Conservation (phyloP, 108 stramenopile species). For the Thalassiosira profunda region DNA sequence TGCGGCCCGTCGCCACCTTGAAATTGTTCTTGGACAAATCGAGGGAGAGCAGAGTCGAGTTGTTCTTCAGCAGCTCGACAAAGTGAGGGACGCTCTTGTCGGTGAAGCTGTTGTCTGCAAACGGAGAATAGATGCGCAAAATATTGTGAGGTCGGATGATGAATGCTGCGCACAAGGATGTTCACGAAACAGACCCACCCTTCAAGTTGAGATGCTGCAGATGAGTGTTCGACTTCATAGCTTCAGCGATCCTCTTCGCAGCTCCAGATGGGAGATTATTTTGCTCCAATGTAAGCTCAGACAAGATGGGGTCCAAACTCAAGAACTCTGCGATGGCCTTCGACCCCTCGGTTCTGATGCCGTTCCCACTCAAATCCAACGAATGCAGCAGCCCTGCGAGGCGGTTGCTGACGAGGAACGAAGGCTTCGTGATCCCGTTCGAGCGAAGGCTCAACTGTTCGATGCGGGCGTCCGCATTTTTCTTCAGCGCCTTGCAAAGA, state of each 20-base stretch:
- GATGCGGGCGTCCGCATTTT: background rate
- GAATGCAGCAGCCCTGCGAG: background rate
- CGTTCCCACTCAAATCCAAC: slow-evolving; percentile 8
- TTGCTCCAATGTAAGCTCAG: background rate
- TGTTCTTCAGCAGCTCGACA: background rate
- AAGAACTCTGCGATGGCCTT: background rate
- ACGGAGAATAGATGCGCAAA: no score
- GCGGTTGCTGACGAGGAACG: background rate
- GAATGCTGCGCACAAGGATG: no score
- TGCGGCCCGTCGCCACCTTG: background rate
- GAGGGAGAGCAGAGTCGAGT: background rate
- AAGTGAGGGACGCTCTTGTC: background rate
- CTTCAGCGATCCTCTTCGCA: no score
- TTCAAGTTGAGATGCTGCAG: slow-evolving; percentile 19
- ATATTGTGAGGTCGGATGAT: no score
- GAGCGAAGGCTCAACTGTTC: background rate
- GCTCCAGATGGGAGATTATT: no score
- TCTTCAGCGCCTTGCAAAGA: background rate
- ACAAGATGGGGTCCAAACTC: background rate
- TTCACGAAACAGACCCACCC: no score
- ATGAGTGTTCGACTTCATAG: slow-evolving; percentile 8
- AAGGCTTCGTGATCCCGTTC: background rate
- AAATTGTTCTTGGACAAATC: background rate
- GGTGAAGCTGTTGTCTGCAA: background rate
- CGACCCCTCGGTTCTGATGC: background rate